Conservation (phyloP, 2,329 filamentous ascomycete species). For the Akanthomyces muscarius region DNA sequence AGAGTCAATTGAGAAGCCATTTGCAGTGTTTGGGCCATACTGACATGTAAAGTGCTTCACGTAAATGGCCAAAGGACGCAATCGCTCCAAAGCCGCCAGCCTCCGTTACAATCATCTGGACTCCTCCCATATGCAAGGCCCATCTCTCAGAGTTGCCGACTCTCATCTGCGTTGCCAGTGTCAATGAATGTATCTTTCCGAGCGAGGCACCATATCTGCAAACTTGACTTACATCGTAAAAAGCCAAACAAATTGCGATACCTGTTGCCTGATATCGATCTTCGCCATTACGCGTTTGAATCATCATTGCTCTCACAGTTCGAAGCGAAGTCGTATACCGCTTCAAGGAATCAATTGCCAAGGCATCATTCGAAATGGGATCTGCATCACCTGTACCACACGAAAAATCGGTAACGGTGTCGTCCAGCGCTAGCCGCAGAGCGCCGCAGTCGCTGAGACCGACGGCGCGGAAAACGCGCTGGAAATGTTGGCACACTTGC, state of each 20-base stretch:
- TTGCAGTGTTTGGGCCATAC: neutral
- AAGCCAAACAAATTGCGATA: neutral
- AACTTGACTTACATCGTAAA: neutral
- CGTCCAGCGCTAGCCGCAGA: neutral
- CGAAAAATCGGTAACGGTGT: neutral
- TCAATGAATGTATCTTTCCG: neutral
- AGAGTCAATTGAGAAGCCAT: neutral
- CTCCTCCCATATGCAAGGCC: too few relatives aligned
- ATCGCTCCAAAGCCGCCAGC: neutral
- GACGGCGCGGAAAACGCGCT: neutral
- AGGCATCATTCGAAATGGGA: neutral
- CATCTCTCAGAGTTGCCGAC: neutral
- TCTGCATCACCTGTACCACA: neutral
- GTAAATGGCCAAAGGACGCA: neutral
- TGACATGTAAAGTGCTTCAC: neutral
- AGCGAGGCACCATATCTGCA: neutral
- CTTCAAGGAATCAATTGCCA: neutral
- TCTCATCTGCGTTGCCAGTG: neutral
- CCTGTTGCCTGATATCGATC: neutral
- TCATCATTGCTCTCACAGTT: neutral
- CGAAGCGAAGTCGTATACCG: neutral
- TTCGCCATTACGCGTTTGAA: neutral
- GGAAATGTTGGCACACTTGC: neutral
- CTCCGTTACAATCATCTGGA: neutral
- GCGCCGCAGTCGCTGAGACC: neutral